Evolutionary conservation across 768 basidiomycete species (phyloP).

Genomic region (Macrolepiota dolichaula): DNA sequence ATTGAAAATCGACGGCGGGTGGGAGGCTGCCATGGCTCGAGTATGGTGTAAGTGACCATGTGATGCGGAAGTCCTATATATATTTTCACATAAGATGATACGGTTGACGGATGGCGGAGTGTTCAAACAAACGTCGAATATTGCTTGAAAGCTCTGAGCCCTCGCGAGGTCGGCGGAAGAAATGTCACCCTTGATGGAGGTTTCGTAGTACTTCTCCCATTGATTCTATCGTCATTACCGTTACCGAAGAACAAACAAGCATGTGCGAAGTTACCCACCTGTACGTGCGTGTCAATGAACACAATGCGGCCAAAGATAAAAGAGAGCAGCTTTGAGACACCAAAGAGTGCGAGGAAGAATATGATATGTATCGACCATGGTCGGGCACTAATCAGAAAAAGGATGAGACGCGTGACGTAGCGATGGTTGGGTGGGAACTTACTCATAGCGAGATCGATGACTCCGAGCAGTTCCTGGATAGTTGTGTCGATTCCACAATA

Average conservation of each 20-base stretch:
- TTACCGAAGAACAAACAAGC: background rate
- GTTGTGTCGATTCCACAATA: constrained; percentile 32
- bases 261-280: constrained; percentile 18
- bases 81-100: too few relatives aligned
- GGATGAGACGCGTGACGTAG: background rate
- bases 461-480: constrained; percentile 14
- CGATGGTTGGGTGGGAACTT: background rate
- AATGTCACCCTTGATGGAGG: constrained; percentile 30
- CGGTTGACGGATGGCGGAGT: background rate
- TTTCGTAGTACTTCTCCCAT: constrained; percentile 27
- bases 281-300: constrained; percentile 3
- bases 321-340: constrained; percentile 23
- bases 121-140: constrained; percentile 17
- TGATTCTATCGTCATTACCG: constrained; percentile 26
- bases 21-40: constrained; percentile 31
- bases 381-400: constrained; percentile 22
- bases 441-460: constrained; percentile 34
- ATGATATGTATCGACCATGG: constrained; percentile 35
- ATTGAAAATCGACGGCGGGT: constrained; percentile 27
- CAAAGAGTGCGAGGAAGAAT: constrained; percentile 31
- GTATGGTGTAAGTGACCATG: constrained; percentile 38
- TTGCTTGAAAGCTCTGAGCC: constrained; percentile 21
- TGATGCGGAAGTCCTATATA: constrained; percentile 27
- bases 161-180: constrained; percentile 30
- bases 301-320: constrained; percentile 37